phyloP scores from a whole-genome alignment of 148 eudicot species.

The Chenopodium album region DNA sequence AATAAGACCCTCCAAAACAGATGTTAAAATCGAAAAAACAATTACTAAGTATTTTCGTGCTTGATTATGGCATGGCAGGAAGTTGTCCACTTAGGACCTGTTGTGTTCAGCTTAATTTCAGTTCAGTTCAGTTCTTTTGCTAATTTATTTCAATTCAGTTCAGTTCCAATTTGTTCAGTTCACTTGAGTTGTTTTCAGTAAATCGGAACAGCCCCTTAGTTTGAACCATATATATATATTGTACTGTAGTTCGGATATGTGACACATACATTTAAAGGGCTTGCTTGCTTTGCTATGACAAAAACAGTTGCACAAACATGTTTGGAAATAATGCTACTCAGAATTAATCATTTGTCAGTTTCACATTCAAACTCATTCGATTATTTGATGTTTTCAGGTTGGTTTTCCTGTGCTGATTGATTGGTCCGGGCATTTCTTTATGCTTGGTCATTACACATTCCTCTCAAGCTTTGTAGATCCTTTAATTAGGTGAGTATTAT shows the following conservation, averaged over 20 bases:
- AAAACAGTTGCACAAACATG: not conserved
- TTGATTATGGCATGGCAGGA: not conserved
- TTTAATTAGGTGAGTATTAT: conserved; percentile 52
- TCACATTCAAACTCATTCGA: not conserved
- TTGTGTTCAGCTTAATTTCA: no score
- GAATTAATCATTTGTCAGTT: not conserved
- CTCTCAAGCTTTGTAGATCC: conserved; percentile 75
- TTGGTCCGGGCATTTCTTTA: conserved; percentile 87
- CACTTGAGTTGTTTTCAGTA: no score
- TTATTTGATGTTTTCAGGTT: conserved; percentile 48
- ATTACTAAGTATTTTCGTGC: not conserved
- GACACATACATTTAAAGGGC: not conserved
- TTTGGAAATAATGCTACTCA: not conserved
- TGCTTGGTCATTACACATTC: conserved; percentile 85
- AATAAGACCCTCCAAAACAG: no score
- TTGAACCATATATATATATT: not conserved
- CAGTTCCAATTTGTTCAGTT: no score
- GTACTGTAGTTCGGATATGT: not conserved
- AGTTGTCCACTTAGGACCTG: not conserved
- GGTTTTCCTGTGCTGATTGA: conserved; percentile 81
- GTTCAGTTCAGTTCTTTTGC: no score
- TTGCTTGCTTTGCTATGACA: not conserved
- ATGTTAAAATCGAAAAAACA: not conserved
- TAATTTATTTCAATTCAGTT: no score
- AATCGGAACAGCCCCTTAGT: not conserved